Conservation (phyloP, 2,329 filamentous ascomycete species). For the Paraconiothyrium sp. region DNA sequence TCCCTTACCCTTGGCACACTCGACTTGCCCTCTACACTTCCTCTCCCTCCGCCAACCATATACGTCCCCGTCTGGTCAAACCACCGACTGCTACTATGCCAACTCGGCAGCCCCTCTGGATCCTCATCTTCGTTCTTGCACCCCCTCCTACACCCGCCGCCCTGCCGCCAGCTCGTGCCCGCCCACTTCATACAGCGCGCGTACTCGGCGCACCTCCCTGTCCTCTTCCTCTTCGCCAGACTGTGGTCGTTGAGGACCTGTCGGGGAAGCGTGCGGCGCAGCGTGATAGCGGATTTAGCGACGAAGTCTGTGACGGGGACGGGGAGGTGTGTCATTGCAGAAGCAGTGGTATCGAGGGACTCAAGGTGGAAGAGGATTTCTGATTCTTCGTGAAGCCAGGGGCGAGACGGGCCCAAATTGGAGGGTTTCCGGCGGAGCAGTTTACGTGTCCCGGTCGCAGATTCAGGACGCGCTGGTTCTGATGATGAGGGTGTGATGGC, state of each 20-base stretch:
- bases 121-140: conserved; percentile 48
- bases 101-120: conserved; percentile 41
- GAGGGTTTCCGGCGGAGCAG: conserved; percentile 35
- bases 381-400: conserved; percentile 32
- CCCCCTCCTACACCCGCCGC: conserved; percentile 42
- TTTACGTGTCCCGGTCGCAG: conserved; percentile 18
- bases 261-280: conserved; percentile 40
- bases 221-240: conserved; percentile 31
- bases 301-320: conserved; percentile 40
- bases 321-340: conserved; percentile 36
- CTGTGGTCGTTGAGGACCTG: conserved; percentile 35
- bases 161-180: conserved; percentile 39
- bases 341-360: conserved; percentile 45
- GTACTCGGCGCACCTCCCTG: conserved; percentile 39
- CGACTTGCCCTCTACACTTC: not conserved
- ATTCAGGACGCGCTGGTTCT: not conserved
- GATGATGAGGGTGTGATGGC: conserved; percentile 30
- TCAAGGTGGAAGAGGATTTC: conserved; percentile 44
- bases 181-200: conserved; percentile 48
- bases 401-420: conserved; percentile 19
- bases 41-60: conserved; percentile 39
- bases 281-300: conserved; percentile 42
- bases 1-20: not conserved
- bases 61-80: conserved; percentile 43
- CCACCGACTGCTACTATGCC: conserved; percentile 44